A percentile compares a stretch with the other conserved stretches of the same genome.
These are phyloP conservation scores for Apiospora saccharicola DNA, from an alignment of 2,329 filamentous ascomycete genomes.

Conservation along the genomic window DNA sequence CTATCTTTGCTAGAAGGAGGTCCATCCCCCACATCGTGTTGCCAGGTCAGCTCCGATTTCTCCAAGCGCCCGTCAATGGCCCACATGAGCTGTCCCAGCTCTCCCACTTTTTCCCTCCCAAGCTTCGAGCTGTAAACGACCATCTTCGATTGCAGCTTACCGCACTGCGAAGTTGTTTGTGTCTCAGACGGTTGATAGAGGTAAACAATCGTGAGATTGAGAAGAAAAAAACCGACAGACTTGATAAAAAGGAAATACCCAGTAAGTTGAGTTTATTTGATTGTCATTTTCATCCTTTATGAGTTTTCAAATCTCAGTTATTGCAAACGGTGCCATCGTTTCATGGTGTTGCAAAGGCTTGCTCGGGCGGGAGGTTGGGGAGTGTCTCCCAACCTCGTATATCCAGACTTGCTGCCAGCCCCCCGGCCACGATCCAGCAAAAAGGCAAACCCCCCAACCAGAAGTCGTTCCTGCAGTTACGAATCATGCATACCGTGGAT, in stretches of 20 bases:
- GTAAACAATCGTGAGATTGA: background rate
- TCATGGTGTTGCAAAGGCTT: slow-evolving; percentile 6
- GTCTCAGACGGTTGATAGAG: background rate
- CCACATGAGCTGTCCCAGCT: background rate
- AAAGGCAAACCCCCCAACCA: slow-evolving; percentile 22
- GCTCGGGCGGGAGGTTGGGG: slow-evolving; percentile 5
- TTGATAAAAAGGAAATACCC: background rate
- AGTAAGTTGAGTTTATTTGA: background rate
- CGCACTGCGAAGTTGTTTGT: background rate
- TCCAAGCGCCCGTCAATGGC: background rate
- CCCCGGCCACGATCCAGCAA: slow-evolving; percentile 16
- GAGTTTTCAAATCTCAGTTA: background rate
- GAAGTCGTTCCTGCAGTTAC: slow-evolving; percentile 15
- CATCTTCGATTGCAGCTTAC: background rate
- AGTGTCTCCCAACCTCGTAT: slow-evolving; percentile 15
- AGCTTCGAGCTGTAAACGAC: background rate
- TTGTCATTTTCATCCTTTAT: background rate
- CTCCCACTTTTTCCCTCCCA: background rate
- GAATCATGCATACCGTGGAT: slow-evolving; percentile 6
- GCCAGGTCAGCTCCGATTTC: slow-evolving; percentile 15
- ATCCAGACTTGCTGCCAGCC: slow-evolving; percentile 10
- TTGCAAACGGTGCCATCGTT: slow-evolving; percentile 15
- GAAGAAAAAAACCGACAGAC: background rate
- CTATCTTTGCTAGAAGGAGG: background rate
- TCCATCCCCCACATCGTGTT: slow-evolving; percentile 2